A percentile compares a stretch with the other conserved stretches of the same genome.
Evolutionary conservation across 345 rosid genomes (phyloP).

Genomic region (Alliaria petiolata): DNA sequence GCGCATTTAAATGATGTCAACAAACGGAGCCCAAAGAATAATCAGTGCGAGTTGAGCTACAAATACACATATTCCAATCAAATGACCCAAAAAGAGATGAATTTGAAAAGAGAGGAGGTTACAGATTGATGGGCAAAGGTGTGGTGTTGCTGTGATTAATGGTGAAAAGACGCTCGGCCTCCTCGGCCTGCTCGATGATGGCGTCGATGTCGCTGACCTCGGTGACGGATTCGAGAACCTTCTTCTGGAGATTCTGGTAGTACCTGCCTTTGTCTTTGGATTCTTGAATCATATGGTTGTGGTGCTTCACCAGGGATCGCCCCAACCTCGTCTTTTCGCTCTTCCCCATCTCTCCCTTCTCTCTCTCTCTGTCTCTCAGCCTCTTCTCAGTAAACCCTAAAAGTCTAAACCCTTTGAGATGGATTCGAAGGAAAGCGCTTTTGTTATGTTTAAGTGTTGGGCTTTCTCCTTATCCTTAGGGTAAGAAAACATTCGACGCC

Average conservation of each 20-base stretch:
- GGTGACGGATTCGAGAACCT: constrained; percentile 80
- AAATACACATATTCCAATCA: neutral
- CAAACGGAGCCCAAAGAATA: neutral
- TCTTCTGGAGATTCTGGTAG: constrained; percentile 64
- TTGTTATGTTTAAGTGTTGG: constrained; percentile 4
- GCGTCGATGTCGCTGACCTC: constrained; percentile 86
- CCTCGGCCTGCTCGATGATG: constrained; percentile 71
- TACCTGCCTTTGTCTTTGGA: constrained; percentile 78
- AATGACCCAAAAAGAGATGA: neutral
- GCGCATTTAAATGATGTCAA: neutral
- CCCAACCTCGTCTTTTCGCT: constrained; percentile 76
- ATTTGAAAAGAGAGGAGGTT: constrained; percentile 10
- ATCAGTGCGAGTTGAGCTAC: neutral
- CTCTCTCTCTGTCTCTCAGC: neutral
- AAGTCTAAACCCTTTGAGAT: neutral
- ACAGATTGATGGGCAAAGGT: constrained; percentile 56
- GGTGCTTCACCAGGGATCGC: constrained; percentile 83
- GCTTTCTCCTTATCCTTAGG: constrained; percentile 15
- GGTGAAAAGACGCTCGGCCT: constrained; percentile 53
- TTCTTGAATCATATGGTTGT: constrained; percentile 80
- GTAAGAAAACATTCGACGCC: constrained; percentile 10
- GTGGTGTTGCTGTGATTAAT: constrained; percentile 39
- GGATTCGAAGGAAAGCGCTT: neutral
- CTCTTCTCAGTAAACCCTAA: constrained; percentile 25
- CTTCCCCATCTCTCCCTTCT: constrained; percentile 88